These are phyloP conservation scores for Talinum fruticosum DNA, from an alignment of 148 eudicot genomes.

Conservation along the genomic window DNA sequence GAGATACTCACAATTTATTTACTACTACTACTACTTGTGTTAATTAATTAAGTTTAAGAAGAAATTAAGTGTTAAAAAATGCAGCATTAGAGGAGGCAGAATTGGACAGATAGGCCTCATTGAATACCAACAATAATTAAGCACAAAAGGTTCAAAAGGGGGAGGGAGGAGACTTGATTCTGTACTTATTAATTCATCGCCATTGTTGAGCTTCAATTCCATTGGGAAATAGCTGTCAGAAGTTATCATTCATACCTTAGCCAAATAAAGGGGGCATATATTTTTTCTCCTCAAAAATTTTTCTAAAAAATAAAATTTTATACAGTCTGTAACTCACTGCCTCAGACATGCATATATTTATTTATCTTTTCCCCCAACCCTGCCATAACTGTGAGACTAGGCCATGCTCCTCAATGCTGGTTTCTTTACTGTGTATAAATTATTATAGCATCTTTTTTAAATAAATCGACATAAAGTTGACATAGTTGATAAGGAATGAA, in stretches of 20 bases:
- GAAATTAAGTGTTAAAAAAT: not conserved
- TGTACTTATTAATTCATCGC: not conserved
- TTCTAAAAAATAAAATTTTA: not conserved
- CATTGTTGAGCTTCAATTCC: not conserved
- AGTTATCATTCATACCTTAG: conserved; percentile 17
- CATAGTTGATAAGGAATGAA: too few relatives aligned
- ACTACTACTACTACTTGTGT: too few relatives aligned
- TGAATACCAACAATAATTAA: conserved; percentile 7
- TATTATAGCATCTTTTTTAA: too few relatives aligned
- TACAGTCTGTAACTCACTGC: conserved; percentile 7
- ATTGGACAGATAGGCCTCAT: conserved; percentile 4
- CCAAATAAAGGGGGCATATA: conserved; percentile 11
- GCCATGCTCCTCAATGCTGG: conserved; percentile 8
- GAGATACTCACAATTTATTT: too few relatives aligned
- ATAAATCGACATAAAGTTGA: too few relatives aligned
- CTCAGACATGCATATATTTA: conserved; percentile 9
- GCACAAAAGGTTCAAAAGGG: conserved; percentile 11
- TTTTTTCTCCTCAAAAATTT: not conserved
- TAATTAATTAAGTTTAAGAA: not conserved
- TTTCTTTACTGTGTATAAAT: not conserved
- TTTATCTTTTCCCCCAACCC: not conserved
- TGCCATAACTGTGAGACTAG: not conserved
- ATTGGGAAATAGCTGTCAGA: conserved; percentile 16
- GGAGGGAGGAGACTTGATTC: not conserved
- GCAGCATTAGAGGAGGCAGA: not conserved